phyloP scores from a whole-genome alignment of 768 basidiomycete genomes.

The Tylopilus felleus region DNA sequence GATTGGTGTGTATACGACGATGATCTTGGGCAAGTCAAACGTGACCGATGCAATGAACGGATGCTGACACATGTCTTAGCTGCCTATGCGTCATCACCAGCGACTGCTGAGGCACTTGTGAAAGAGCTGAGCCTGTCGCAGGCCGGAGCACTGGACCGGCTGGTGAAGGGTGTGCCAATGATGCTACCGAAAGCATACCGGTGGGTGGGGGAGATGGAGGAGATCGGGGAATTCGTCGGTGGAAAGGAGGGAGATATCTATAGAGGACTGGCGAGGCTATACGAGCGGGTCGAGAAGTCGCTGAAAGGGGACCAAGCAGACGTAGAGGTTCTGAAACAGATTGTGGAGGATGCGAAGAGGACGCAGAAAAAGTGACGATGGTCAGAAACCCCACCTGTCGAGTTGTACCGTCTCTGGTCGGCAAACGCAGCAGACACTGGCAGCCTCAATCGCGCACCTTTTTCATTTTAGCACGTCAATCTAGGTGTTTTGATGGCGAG shows the following conservation, averaged over 20 bases:
- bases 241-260: constrained; percentile 44
- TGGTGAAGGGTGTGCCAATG: constrained; percentile 38
- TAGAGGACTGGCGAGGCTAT: constrained; percentile 45
- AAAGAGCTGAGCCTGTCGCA: constrained; percentile 47
- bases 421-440: constrained; percentile 5
- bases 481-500: constrained; percentile 9
- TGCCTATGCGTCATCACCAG: constrained; percentile 55
- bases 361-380: not conserved
- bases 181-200: constrained; percentile 65
- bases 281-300: constrained; percentile 41
- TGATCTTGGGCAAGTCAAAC: constrained; percentile 46
- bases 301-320: constrained; percentile 39
- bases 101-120: constrained; percentile 55
- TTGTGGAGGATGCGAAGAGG: constrained; percentile 45
- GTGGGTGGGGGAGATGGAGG: constrained; percentile 62
- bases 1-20: constrained; percentile 50
- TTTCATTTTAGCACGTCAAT: constrained; percentile 26
- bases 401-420: constrained; percentile 9
- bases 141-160: constrained; percentile 39
- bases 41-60: not conserved
- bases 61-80: constrained; percentile 33
- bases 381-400: constrained; percentile 14
- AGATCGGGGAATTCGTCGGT: constrained; percentile 56
- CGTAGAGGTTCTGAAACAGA: constrained; percentile 38
- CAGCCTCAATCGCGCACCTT: constrained; percentile 19